Evolutionary conservation across 305 asterid genomes (phyloP).

Genomic region (Fraxinus ornus): DNA sequence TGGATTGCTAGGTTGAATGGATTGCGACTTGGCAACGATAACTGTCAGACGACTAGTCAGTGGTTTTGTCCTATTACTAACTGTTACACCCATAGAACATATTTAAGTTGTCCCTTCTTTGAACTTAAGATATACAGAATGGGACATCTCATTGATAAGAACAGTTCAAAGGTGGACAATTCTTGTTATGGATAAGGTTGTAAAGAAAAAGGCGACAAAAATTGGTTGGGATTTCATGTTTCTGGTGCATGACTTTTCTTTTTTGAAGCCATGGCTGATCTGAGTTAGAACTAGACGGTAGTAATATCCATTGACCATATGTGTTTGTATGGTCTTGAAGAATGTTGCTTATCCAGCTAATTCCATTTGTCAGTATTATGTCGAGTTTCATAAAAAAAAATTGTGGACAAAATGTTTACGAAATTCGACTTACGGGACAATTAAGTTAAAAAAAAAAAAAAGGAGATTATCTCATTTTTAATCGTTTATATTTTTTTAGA

Average conservation of each 20-base stretch:
- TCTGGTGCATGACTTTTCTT: neutral
- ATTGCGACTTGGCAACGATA: neutral
- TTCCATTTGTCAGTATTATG: no score
- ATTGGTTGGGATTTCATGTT: conserved; percentile 15
- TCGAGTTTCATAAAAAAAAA: neutral
- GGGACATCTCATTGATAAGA: neutral
- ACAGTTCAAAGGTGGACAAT: neutral
- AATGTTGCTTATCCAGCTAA: neutral
- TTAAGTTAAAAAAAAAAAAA: no score
- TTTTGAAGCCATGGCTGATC: neutral
- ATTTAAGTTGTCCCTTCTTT: neutral
- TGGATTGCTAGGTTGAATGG: neutral
- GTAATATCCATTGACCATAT: neutral
- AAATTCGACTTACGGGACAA: neutral
- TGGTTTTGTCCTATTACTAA: neutral
- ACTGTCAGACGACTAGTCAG: neutral
- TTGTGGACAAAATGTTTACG: neutral
- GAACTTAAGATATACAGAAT: neutral
- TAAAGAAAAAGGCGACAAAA: neutral
- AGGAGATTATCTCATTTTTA: neutral
- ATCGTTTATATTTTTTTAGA: no score
- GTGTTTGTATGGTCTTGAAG: neutral
- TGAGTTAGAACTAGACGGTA: neutral
- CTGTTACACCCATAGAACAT: neutral
- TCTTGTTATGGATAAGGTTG: conserved; percentile 1